Evolutionary conservation across 192 early-diverging fungal species (phyloP).

Genomic region (Phlyctochytrium arcticum): DNA sequence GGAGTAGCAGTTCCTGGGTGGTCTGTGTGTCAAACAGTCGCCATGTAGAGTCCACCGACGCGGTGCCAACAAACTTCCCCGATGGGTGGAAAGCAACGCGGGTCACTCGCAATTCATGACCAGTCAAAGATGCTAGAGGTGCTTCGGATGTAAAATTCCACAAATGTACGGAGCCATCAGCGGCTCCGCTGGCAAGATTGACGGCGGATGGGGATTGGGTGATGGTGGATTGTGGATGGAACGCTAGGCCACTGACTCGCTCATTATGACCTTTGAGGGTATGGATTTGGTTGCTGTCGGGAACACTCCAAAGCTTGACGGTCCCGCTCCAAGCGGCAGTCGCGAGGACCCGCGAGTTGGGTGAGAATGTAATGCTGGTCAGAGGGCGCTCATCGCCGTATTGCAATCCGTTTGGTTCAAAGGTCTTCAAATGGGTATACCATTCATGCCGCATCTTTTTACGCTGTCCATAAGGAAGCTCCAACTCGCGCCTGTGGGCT

Average conservation of each 20-base stretch:
- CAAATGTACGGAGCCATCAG: constrained; percentile 71
- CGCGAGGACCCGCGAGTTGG: constrained; percentile 69
- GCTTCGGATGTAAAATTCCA: constrained; percentile 77
- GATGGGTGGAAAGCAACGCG: constrained; percentile 88
- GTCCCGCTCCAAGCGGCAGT: constrained; percentile 84
- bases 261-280: constrained; percentile 70
- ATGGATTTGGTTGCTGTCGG: constrained; percentile 53
- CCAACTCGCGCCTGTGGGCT: constrained; percentile 62
- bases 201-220: constrained; percentile 47
- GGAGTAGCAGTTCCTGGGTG: constrained; percentile 71
- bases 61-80: constrained; percentile 74
- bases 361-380: constrained; percentile 71
- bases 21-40: constrained; percentile 91
- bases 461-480: constrained; percentile 58
- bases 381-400: constrained; percentile 87
- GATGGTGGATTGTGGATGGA: constrained; percentile 77
- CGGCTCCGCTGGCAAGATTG: constrained; percentile 82
- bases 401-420: constrained; percentile 74
- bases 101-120: constrained; percentile 79
- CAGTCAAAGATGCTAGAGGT: constrained; percentile 72
- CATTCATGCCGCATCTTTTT: constrained; percentile 73
- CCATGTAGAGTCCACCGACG: constrained; percentile 86
- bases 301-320: constrained; percentile 84
- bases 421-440: constrained; percentile 63
- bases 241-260: constrained; percentile 82